A percentile compares a stretch with the other conserved stretches of the same genome.
Conservation (phyloP, 495 filamentous ascomycete genomes). For the Penicillium maclennaniae region DNA sequence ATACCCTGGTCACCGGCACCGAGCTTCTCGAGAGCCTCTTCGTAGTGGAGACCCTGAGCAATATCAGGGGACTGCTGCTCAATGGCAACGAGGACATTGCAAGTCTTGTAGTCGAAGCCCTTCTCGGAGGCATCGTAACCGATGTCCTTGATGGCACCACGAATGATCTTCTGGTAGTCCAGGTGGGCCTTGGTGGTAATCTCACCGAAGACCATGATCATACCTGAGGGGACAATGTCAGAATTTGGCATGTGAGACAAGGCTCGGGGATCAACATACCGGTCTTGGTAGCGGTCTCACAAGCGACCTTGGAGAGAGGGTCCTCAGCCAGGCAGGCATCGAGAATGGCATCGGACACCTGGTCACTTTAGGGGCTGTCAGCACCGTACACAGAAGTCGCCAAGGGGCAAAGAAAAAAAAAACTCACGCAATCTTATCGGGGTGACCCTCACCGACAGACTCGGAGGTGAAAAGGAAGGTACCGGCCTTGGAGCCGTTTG, state of each 20-base stretch:
- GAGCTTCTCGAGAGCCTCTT: conserved; percentile 93
- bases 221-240: conserved; percentile 47
- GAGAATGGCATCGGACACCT: conserved; percentile 97
- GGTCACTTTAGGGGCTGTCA: conserved; percentile 55
- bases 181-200: conserved; percentile 93
- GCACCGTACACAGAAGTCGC: not conserved
- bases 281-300: conserved; percentile 99
- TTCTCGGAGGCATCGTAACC: conserved; percentile 95
- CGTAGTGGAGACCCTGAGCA: conserved; percentile 95
- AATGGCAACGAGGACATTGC: conserved; percentile 97
- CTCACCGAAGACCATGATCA: conserved; percentile 99
- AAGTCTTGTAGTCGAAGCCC: conserved; percentile 99
- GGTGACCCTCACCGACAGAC: conserved; percentile 96
- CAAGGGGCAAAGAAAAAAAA: conserved; percentile 4
- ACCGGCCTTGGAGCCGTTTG: conserved; percentile 57
- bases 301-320: conserved; percentile 96
- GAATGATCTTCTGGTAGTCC: conserved; percentile 98
- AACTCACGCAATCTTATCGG: conserved; percentile 88
- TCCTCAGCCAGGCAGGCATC: conserved; percentile 94
- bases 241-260: conserved; percentile 4
- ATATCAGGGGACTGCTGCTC: conserved; percentile 99
- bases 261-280: conserved; percentile 42
- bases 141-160: conserved; percentile 93
- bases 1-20: conserved; percentile 99
- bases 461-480: conserved; percentile 99